These are phyloP conservation scores for Boletus sensibilis DNA, from an alignment of 768 basidiomycete species.

Conservation along the genomic window DNA sequence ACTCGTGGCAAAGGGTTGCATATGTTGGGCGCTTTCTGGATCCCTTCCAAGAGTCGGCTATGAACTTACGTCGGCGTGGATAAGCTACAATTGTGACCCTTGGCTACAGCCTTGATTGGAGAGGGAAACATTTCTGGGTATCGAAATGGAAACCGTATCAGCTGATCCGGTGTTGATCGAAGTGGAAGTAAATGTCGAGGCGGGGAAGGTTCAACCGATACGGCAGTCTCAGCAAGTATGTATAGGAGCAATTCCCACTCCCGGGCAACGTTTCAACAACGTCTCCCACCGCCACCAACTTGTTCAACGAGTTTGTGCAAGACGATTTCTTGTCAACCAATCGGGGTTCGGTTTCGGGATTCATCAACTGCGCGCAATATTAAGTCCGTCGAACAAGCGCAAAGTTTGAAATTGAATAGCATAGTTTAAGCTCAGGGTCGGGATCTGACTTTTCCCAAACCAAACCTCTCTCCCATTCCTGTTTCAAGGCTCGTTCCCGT, in stretches of 20 bases:
- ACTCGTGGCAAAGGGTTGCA: not conserved
- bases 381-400: not conserved
- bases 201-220: not conserved
- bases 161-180: constrained; percentile 2
- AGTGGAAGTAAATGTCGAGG: not conserved
- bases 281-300: not conserved
- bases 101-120: not conserved
- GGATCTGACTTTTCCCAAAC: not conserved
- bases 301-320: not conserved
- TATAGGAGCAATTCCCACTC: not conserved
- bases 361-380: not conserved
- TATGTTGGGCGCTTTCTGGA: not conserved
- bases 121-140: not conserved
- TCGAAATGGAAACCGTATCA: not conserved
- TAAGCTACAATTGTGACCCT: not conserved
- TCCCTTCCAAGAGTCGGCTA: not conserved
- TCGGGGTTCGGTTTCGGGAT: not conserved
- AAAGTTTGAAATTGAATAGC: not conserved
- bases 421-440: constrained; percentile 7
- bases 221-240: not conserved
- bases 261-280: too few species aligned
- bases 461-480: not conserved
- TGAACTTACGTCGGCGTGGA: not conserved
- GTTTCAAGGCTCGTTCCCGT: not conserved
- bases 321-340: not conserved